Percentiles rank a stretch among this genome's conserved stretches.
phyloP scores from a whole-genome alignment of 1,284 basidiomycete species.

The Cryptococcus sp. region DNA sequence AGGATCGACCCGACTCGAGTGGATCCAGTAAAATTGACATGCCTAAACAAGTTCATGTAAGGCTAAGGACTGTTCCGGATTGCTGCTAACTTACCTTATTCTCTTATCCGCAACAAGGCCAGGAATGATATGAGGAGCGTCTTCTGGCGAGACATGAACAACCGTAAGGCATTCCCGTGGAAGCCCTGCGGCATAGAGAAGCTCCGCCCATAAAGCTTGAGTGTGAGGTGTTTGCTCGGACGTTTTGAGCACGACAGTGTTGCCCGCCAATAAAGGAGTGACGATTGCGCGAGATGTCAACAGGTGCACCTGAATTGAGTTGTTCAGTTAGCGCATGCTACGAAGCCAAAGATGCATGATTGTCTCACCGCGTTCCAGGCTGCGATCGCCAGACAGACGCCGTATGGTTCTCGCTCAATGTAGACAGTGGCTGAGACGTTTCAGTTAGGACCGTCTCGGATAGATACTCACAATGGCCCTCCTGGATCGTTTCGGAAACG shows the following conservation, averaged over 20 bases:
- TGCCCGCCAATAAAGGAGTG: conserved; percentile 64
- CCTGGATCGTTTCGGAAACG: not conserved
- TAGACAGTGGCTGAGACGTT: not conserved
- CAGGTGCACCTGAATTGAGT: conserved; percentile 3
- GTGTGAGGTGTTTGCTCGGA: conserved; percentile 62
- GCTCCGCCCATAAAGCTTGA: conserved; percentile 59
- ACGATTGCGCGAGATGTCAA: conserved; percentile 56
- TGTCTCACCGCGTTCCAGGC: conserved; percentile 31
- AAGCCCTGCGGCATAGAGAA: conserved; percentile 58
- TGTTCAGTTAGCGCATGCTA: not conserved
- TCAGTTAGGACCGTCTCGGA: not conserved
- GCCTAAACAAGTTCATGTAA: conserved; percentile 8
- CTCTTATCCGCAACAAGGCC: conserved; percentile 61
- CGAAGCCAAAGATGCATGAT: not conserved
- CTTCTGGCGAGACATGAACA: conserved; percentile 58
- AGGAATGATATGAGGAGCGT: conserved; percentile 56
- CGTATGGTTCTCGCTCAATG: conserved; percentile 25
- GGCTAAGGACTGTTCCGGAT: not conserved
- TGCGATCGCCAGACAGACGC: conserved; percentile 29
- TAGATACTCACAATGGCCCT: not conserved
- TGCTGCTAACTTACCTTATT: conserved; percentile 47
- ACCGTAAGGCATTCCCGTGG: conserved; percentile 64
- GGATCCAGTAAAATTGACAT: conserved; percentile 56
- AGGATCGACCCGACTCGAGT: conserved; percentile 52
- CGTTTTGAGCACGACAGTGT: conserved; percentile 65